A percentile compares a stretch with the other conserved stretches of the same genome.
Conservation (phyloP, 768 basidiomycete species). For the Lactarius hengduanensis region DNA sequence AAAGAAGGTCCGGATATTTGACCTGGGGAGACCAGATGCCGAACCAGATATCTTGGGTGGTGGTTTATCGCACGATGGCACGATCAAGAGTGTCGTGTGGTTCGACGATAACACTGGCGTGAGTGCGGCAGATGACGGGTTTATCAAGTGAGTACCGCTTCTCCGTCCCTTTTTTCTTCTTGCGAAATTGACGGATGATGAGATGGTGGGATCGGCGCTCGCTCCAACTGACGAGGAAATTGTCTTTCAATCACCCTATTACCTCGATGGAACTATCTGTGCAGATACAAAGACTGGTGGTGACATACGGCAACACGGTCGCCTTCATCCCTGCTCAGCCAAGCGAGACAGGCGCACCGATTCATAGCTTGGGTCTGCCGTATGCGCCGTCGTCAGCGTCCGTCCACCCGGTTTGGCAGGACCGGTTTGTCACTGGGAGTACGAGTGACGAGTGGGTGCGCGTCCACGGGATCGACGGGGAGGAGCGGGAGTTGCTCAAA, state of each 20-base stretch:
- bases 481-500: slow-evolving; percentile 88
- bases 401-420: slow-evolving; percentile 83
- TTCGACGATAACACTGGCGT: slow-evolving; percentile 85
- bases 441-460: slow-evolving; percentile 94
- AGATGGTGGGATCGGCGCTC: slow-evolving; percentile 98
- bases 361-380: slow-evolving; percentile 74
- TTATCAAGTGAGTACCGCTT: slow-evolving; percentile 65
- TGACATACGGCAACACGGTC: slow-evolving; percentile 90
- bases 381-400: slow-evolving; percentile 94
- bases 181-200: slow-evolving; percentile 11
- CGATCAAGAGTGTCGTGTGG: slow-evolving; percentile 92
- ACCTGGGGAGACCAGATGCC: slow-evolving; percentile 81
- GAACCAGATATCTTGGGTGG: slow-evolving; percentile 75
- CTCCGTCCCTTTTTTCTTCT: background rate
- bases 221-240: slow-evolving; percentile 62
- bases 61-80: slow-evolving; percentile 76
- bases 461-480: slow-evolving; percentile 86
- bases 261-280: slow-evolving; percentile 92
- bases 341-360: slow-evolving; percentile 47
- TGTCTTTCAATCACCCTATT: slow-evolving; percentile 76
- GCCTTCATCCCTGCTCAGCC: slow-evolving; percentile 83
- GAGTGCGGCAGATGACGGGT: slow-evolving; percentile 88
- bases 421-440: slow-evolving; percentile 92
- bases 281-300: slow-evolving; percentile 77
- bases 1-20: slow-evolving; percentile 95